Percentiles rank a stretch among this genome's conserved stretches.
Conservation (phyloP, 1,139 yeast species). For the Suhomyces taliae region DNA sequence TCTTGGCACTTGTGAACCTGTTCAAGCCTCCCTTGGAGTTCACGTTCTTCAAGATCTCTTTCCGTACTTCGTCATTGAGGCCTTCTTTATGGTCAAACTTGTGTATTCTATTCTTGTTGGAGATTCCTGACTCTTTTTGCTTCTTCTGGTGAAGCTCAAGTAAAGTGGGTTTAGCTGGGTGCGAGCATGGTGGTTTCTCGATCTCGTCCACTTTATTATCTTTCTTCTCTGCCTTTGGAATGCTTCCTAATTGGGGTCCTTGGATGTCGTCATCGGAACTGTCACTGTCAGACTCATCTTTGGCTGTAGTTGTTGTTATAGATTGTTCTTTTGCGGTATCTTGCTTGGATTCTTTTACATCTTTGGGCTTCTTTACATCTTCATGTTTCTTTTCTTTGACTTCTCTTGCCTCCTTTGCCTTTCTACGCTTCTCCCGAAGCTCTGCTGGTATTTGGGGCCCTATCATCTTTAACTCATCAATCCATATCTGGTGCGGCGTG, state of each 20-base stretch:
- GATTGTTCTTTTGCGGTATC: too few relatives aligned
- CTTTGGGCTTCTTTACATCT: not conserved
- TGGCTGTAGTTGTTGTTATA: too few relatives aligned
- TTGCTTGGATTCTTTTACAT: not conserved
- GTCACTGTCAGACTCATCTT: not conserved
- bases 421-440: constrained; percentile 3
- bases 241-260: constrained; percentile 8
- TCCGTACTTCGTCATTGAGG: constrained; percentile 16
- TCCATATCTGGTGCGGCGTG: not conserved
- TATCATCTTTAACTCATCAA: constrained; percentile 4
- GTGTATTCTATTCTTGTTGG: constrained; percentile 8
- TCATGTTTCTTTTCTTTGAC: not conserved
- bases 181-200: not conserved
- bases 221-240: not conserved
- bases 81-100: constrained; percentile 15
- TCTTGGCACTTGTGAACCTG: constrained; percentile 12
- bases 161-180: constrained; percentile 9
- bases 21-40: constrained; percentile 14
- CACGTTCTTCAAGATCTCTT: constrained; percentile 15
- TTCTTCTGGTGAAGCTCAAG: constrained; percentile 15
- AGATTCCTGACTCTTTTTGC: not conserved
- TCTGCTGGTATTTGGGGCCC: constrained; percentile 12
- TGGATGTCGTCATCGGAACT: constrained; percentile 9
- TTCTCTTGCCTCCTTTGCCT: not conserved
- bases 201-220: not conserved